Base-by-base conservation (phyloP, 2,329 filamentous ascomycete genomes). In the Scolecobasidium constrictum region DNA sequence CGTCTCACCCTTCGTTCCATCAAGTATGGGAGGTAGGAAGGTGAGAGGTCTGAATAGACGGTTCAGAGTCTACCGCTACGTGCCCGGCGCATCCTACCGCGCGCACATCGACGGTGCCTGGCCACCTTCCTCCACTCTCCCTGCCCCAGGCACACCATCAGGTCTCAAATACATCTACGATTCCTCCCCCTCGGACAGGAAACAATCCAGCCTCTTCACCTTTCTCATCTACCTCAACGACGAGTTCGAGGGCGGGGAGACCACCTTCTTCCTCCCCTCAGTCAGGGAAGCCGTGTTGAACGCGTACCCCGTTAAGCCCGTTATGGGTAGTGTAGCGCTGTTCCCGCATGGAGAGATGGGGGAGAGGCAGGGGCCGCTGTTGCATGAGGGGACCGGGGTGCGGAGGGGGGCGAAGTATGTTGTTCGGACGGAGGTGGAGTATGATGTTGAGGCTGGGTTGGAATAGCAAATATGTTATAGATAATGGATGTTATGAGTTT, bases 291-390 rank as follows among this genome's bases (percentile, higher is more conserved):
- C 80, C 1, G 70, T 69, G 1, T 68, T 85, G 49, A 83, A 84
- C 50, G 80, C 80, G 0, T 83, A 83, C 50, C 76, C 78, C 0
- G 72, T 85, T 0, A 72, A 74, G 43, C 81, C 81, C 0, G 72
- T 83, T 7, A 81, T 82, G 72, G 81, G 81, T 4, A 72, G 69
- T 36, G 75, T 81, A 0, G 78, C 78, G 0, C 65, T 85, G 3
- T 84, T 85, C 48, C 79, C 81, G 0, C 81, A 85, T 44, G 81
- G 80, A 0, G n/a, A n/a, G n/a, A n/a, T n/a, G n/a, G n/a, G n/a
- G n/a, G 80, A 84, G 50, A 71, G 75, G 0, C 71, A 72, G 33
- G 78, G 77, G 0, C 78, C 77, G 4, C 56, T 83, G 42, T 52
- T 85, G 45, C 81, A 85, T 50, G 81, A 84, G 53, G 81, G 81